A percentile compares a stretch with the other conserved stretches of the same genome.
These are phyloP conservation scores for Naganishia randhawae DNA, from an alignment of 768 basidiomycete species.

Conservation along the genomic window DNA sequence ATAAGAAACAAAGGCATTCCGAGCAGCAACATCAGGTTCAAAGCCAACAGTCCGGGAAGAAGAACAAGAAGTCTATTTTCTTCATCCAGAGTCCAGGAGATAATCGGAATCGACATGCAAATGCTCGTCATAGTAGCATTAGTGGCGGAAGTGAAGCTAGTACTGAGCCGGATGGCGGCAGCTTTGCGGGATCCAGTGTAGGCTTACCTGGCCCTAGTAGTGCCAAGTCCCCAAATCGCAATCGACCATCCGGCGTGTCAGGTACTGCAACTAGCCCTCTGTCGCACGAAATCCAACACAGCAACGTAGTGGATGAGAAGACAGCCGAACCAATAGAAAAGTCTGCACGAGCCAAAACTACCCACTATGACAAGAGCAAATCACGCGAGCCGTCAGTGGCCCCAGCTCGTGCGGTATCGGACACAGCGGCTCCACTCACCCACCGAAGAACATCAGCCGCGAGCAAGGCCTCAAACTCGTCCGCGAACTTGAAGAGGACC, in stretches of 20 bases:
- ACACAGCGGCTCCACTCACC: neutral
- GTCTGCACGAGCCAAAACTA: neutral
- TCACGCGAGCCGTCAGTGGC: neutral
- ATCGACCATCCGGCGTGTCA: neutral
- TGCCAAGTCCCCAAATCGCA: neutral
- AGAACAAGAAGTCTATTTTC: constrained; percentile 43
- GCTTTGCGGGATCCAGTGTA: constrained; percentile 10
- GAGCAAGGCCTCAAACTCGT: constrained; percentile 32
- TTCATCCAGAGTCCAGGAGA: constrained; percentile 41
- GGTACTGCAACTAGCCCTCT: constrained; percentile 4
- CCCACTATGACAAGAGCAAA: neutral
- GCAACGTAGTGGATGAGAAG: neutral
- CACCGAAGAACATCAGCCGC: neutral
- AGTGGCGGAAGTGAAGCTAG: constrained; percentile 25
- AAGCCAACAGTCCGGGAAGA: constrained; percentile 23
- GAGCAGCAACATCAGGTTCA: neutral
- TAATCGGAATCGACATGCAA: neutral
- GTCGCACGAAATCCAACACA: neutral
- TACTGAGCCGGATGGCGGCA: constrained; percentile 23
- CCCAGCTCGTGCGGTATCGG: neutral
- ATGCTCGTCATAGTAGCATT: constrained; percentile 23
- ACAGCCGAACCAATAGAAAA: neutral
- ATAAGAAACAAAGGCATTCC: neutral
- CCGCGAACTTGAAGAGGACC: constrained; percentile 9
- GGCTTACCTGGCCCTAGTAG: neutral